These are phyloP conservation scores for Metarhizium rileyi DNA, from an alignment of 2,329 filamentous ascomycete genomes.

Conservation along the genomic window DNA sequence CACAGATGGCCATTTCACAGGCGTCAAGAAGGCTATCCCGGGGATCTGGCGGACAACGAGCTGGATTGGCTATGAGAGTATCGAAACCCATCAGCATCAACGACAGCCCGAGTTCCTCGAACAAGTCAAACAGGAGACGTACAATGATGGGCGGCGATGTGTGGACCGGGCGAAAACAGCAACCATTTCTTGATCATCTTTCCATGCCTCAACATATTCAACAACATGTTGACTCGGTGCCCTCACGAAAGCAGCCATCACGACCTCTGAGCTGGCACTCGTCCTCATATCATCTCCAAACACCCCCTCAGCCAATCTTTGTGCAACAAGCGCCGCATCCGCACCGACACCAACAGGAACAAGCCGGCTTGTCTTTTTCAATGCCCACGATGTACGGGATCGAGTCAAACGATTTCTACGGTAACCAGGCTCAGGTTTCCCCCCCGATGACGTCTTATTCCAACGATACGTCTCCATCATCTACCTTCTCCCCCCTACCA, in stretches of 20 bases:
- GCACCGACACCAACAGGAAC: slow-evolving; percentile 10
- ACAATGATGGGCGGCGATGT: slow-evolving; percentile 42
- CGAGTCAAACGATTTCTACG: slow-evolving; percentile 31
- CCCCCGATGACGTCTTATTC: slow-evolving; percentile 47
- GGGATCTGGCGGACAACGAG: slow-evolving; percentile 39
- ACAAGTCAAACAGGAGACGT: slow-evolving; percentile 40
- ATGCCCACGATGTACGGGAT: slow-evolving; percentile 23
- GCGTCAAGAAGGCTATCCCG: slow-evolving; percentile 38
- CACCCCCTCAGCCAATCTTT: not conserved
- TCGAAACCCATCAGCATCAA: slow-evolving; percentile 57
- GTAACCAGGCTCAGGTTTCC: slow-evolving; percentile 34
- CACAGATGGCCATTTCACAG: slow-evolving; percentile 39
- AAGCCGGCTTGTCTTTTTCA: slow-evolving; percentile 29
- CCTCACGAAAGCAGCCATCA: not conserved
- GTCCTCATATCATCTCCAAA: slow-evolving; percentile 40
- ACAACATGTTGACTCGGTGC: slow-evolving; percentile 4
- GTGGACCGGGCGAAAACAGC: slow-evolving; percentile 33
- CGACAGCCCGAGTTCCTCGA: slow-evolving; percentile 55
- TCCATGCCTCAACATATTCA: slow-evolving; percentile 8
- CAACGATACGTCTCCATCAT: slow-evolving; percentile 45
- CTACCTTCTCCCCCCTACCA: slow-evolving; percentile 44
- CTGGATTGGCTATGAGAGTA: slow-evolving; percentile 45
- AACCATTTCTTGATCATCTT: slow-evolving; percentile 33
- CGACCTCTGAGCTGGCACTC: slow-evolving; percentile 61
- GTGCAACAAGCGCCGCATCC: not conserved